Evolutionary conservation across 768 basidiomycete species (phyloP), one percentile per base, ranked within the genome.

Genomic region (Neoboletus brunneissimus): DNA sequence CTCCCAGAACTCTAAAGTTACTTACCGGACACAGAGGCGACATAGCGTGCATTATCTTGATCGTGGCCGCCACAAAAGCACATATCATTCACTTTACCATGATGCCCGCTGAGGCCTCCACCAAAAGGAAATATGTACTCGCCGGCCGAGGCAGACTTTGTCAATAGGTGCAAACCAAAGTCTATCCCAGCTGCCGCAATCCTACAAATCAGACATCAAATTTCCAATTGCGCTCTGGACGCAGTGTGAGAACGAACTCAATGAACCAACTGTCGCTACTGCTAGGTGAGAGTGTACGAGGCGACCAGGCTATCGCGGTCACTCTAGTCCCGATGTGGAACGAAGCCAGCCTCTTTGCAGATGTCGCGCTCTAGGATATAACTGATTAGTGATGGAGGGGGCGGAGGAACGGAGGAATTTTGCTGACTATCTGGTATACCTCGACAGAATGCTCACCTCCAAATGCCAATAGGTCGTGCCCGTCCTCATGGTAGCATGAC

Each of bases 241-340:
- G 37, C 37, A 34, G 23, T 41, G 40, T 29, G n/a, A 27, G 49
- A 31, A 61, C 83, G 58, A 60, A 91, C 91, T 92, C 87, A 32
- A 91, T 75, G 49, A 78, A 67, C 91, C 91, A 93, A 37, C 79
- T 73, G 53, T 86, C 84, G 51, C 79, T 79, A 20, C 73, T 72
- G 15, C 83, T 80, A 3, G 90, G 87, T 6, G 91, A 92, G 7
- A 83, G 73, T 8, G 88, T 77, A 13, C 77, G 75, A 40, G 88
- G 78, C 3, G 91, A 92, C 86, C 89, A 93, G 3, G 91, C 88
- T 15, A 93, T 69, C 5, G 91, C 81, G 3, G 88, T 90, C 42
- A 89, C 77, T 48, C 83, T 79, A 11, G 79, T 76, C 20, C 91
- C 90, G 42, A 92, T 72, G 72, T 89, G 81, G 64, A 92, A 92